phyloP scores from a whole-genome alignment of 768 basidiomycete species.

The Nidula microcarpa region DNA sequence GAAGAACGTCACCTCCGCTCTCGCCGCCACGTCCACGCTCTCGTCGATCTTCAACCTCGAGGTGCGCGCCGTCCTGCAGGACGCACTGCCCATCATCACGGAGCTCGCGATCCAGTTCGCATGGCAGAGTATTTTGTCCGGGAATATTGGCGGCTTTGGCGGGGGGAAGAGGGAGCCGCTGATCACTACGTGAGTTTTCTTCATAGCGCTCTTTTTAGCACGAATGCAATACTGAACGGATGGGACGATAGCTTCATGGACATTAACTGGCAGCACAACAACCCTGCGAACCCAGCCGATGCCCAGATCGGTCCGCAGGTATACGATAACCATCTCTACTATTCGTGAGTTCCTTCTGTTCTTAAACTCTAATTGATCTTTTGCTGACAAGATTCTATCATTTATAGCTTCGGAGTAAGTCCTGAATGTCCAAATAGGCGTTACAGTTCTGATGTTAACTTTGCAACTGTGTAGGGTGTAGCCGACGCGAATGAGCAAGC shows the following conservation, averaged over 20 bases:
- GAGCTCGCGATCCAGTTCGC: neutral
- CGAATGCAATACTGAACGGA: too few species aligned
- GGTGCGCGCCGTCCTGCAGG: conserved; percentile 23
- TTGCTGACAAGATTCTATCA: neutral
- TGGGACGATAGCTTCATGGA: conserved; percentile 67
- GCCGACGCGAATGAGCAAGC: conserved; percentile 61
- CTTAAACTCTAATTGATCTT: neutral
- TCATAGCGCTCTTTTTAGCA: too few species aligned
- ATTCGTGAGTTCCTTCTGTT: conserved; percentile 41
- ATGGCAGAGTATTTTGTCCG: neutral
- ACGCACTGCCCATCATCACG: conserved; percentile 20
- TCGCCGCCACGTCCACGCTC: conserved; percentile 14
- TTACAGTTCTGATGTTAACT: neutral
- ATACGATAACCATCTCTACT: conserved; percentile 82
- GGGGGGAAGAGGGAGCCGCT: conserved; percentile 9
- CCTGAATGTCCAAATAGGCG: conserved; percentile 41
- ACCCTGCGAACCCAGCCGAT: conserved; percentile 67
- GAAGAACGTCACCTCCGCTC: conserved; percentile 19
- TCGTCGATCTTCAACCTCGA: conserved; percentile 18
- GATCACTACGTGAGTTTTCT: conserved; percentile 31
- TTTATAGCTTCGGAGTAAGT: conserved; percentile 28
- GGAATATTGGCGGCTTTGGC: neutral
- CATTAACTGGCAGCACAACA: conserved; percentile 69
- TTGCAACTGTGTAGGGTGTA: conserved; percentile 48
- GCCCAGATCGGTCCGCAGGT: conserved; percentile 66